phyloP scores from a whole-genome alignment of 2,329 filamentous ascomycete genomes.

The Madurella fahalii region DNA sequence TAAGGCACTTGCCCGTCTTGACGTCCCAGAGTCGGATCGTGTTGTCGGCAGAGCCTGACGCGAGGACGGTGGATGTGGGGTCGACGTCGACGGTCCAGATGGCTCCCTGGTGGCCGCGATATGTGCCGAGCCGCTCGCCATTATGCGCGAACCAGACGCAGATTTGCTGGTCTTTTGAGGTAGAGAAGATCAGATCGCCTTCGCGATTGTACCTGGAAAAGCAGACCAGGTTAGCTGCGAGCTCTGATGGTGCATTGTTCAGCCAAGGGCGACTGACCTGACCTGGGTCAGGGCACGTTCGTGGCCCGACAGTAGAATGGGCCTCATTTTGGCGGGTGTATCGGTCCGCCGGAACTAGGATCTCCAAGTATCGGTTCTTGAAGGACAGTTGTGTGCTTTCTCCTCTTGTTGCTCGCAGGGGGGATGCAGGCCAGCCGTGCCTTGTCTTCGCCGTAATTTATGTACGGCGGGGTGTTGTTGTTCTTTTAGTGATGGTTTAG shows the following conservation, averaged over 20 bases:
- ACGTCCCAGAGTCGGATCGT: conserved; percentile 97
- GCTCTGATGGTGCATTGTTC: background rate
- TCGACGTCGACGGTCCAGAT: conserved; percentile 99
- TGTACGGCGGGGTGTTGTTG: conserved; percentile 12
- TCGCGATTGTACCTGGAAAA: conserved; percentile 74
- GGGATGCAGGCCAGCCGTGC: conserved; percentile 1
- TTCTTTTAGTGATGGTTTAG: conserved; percentile 1
- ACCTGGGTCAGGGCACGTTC: conserved; percentile 95
- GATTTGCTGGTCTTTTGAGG: conserved; percentile 92
- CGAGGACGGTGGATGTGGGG: conserved; percentile 85
- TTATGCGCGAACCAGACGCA: conserved; percentile 98
- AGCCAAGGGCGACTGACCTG: conserved; percentile 52
- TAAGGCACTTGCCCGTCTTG: conserved; percentile 85
- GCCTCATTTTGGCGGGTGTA: conserved; percentile 68
- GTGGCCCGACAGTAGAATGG: conserved; percentile 93
- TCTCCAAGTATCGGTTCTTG: conserved; percentile 1
- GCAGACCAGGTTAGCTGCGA: conserved; percentile 7
- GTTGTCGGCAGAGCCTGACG: conserved; percentile 95
- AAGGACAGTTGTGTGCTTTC: background rate
- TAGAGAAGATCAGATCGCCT: conserved; percentile 94
- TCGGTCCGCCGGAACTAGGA: conserved; percentile 4
- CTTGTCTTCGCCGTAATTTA: background rate
- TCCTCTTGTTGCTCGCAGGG: conserved; percentile 4
- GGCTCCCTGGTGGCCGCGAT: conserved; percentile 93
- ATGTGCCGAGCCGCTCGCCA: conserved; percentile 94